These are phyloP conservation scores for Trapa incisa DNA, from an alignment of 345 rosid species.

Conservation along the genomic window DNA sequence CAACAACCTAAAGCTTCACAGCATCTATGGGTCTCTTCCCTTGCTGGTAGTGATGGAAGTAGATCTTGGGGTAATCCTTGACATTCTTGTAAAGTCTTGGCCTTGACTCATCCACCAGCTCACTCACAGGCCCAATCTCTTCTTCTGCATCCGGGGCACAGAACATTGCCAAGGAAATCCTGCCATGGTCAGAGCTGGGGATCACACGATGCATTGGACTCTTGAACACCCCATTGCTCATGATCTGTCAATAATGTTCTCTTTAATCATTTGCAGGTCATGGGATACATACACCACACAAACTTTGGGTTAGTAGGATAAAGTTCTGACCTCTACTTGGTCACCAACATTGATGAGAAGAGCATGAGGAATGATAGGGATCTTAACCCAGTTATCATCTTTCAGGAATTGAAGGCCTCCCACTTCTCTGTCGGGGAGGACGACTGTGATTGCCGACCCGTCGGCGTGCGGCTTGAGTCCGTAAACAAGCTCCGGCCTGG, in stretches of 20 bases:
- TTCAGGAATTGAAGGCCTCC: slow-evolving; percentile 21
- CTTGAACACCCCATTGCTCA: slow-evolving; percentile 30
- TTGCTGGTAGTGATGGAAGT: slow-evolving; percentile 19
- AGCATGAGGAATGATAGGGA: slow-evolving; percentile 19
- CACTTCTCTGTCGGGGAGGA: slow-evolving; percentile 21
- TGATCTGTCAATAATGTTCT: slow-evolving; percentile 7
- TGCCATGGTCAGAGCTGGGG: slow-evolving; percentile 11
- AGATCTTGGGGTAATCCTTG: slow-evolving; percentile 16
- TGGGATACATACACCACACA: too few relatives aligned
- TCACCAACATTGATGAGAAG: slow-evolving; percentile 23
- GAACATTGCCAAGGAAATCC: slow-evolving; percentile 20
- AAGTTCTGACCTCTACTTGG: slow-evolving; percentile 13
- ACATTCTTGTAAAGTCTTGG: slow-evolving; percentile 20
- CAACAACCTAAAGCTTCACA: slow-evolving; percentile 6
- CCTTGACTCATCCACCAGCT: slow-evolving; percentile 9
- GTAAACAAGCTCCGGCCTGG: slow-evolving; percentile 17
- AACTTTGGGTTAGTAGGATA: neutral
- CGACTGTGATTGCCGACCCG: slow-evolving; percentile 4
- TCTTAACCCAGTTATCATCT: slow-evolving; percentile 16
- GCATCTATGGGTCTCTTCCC: slow-evolving; percentile 20
- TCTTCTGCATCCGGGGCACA: slow-evolving; percentile 12
- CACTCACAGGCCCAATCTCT: slow-evolving; percentile 9
- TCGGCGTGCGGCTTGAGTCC: slow-evolving; percentile 18
- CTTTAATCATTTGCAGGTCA: too few relatives aligned
- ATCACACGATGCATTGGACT: slow-evolving; percentile 22